A percentile compares a stretch with the other conserved stretches of the same genome.
Conservation (phyloP, 2,329 filamentous ascomycete genomes). For the Alternaria sp. region DNA sequence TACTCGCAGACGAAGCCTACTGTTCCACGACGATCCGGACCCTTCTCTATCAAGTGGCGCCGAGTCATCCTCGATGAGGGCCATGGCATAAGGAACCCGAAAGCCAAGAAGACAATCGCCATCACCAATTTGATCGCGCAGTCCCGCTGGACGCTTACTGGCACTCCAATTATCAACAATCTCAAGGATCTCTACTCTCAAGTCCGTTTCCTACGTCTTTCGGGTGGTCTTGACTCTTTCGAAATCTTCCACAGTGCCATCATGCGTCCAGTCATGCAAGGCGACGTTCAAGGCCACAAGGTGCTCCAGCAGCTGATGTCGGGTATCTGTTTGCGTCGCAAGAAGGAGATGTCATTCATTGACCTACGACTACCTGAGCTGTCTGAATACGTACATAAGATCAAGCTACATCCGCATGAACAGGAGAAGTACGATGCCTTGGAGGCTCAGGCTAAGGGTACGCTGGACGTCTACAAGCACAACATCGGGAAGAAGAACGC, state of each 20-base stretch:
- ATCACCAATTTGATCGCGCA: constrained; percentile 70
- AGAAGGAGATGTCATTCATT: constrained; percentile 88
- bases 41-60: constrained; percentile 74
- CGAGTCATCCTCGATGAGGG: constrained; percentile 60
- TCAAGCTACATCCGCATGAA: constrained; percentile 76
- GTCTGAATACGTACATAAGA: constrained; percentile 76
- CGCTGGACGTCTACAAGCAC: constrained; percentile 66
- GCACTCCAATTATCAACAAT: constrained; percentile 78
- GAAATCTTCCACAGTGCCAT: constrained; percentile 77
- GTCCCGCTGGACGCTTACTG: constrained; percentile 71
- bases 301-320: constrained; percentile 79
- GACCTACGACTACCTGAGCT: constrained; percentile 80
- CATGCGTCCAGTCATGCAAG: constrained; percentile 69
- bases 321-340: constrained; percentile 79
- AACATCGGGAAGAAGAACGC: constrained; percentile 51
- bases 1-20: constrained; percentile 54
- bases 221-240: constrained; percentile 75
- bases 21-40: constrained; percentile 38
- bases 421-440: constrained; percentile 78
- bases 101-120: constrained; percentile 74
- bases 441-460: constrained; percentile 73
- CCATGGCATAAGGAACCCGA: constrained; percentile 79
- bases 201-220: constrained; percentile 76
- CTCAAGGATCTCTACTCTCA: constrained; percentile 82
- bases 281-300: constrained; percentile 64